These are phyloP conservation scores for Dactylorhiza incarnata DNA, from an alignment of 106 monocot genomes.

Conservation along the genomic window DNA sequence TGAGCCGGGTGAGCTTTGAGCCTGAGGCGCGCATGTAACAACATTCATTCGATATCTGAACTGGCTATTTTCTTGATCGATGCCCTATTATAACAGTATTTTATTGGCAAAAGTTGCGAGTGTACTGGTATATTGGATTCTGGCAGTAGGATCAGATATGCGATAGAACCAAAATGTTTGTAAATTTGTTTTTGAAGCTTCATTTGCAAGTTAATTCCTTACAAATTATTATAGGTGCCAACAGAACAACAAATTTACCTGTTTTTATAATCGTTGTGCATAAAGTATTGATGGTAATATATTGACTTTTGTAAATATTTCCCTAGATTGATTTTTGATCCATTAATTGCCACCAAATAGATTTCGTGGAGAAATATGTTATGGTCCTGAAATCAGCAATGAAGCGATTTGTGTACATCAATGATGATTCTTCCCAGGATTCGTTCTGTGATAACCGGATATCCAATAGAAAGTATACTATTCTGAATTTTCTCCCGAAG, in stretches of 20 bases:
- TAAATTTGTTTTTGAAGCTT: background rate
- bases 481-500: conserved; percentile 88
- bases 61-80: background rate
- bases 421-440: conserved; percentile 48
- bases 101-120: background rate
- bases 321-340: background rate
- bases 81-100: background rate
- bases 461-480: conserved; percentile 89
- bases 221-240: background rate
- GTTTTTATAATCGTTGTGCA: background rate
- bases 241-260: background rate
- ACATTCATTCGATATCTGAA: too few relatives aligned
- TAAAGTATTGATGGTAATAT: background rate
- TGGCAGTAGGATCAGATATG: background rate
- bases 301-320: background rate
- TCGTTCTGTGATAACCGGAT: conserved; percentile 71
- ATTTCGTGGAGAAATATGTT: background rate
- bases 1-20: too few relatives aligned
- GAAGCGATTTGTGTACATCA: conserved; percentile 82
- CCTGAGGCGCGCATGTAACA: too few relatives aligned
- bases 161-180: background rate
- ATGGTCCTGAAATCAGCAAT: conserved; percentile 21
- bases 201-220: background rate
- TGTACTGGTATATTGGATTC: background rate
- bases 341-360: background rate